Conservation (phyloP, 2,329 filamentous ascomycete species). For the Pseudogymnoascus sp. region DNA sequence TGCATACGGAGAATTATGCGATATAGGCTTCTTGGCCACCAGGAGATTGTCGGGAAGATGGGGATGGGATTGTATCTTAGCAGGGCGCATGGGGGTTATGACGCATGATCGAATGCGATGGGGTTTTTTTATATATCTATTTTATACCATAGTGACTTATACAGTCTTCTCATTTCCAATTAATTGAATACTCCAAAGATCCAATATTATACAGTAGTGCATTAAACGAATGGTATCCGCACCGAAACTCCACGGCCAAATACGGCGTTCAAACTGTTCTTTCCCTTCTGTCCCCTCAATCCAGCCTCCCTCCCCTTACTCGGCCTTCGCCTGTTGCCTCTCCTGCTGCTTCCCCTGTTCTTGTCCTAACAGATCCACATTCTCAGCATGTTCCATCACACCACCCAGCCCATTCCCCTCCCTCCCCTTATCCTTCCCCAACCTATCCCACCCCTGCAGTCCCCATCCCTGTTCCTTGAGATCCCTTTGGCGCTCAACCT, state of each 20-base stretch:
- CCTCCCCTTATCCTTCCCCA: background rate
- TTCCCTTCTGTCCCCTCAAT: background rate
- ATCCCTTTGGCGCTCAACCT: background rate
- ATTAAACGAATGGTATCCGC: background rate
- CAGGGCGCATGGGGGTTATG: background rate
- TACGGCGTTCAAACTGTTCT: background rate
- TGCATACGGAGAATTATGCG: slow-evolving; percentile 94
- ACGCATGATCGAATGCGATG: background rate
- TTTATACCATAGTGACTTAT: slow-evolving; percentile 4
- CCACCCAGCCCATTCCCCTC: background rate
- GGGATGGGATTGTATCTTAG: background rate
- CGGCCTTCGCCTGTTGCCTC: background rate
- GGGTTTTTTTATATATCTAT: background rate
- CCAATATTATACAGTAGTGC: background rate
- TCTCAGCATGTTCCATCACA: background rate
- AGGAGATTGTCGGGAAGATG: background rate
- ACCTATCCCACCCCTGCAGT: background rate
- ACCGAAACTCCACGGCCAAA: background rate
- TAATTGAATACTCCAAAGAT: slow-evolving; percentile 1
- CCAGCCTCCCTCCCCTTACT: background rate
- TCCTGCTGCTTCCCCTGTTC: background rate
- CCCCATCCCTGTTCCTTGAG: background rate
- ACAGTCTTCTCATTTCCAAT: slow-evolving; percentile 4
- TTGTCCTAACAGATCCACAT: background rate
- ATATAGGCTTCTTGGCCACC: slow-evolving; percentile 39